Evolutionary conservation across 2,329 filamentous ascomycete species (phyloP), one percentile per base, ranked within the genome.

Genomic region (Fusarium agapanthi): DNA sequence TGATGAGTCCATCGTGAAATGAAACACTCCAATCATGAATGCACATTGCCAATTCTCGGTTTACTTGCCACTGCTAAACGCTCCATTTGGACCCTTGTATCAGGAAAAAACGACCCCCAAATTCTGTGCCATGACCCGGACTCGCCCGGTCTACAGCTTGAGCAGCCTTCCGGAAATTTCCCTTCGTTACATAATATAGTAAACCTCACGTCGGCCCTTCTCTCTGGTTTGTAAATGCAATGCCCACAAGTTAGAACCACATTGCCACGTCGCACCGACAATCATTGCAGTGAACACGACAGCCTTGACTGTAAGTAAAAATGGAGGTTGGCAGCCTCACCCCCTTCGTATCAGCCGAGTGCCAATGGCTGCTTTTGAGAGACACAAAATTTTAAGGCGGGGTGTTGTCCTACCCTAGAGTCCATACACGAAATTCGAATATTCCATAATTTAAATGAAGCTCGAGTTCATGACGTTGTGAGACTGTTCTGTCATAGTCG

Each of bases 191-290:
- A 65, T 69, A 69, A 65, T 38, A 41, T 53, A 32, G 65, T 56
- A 47, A 61, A 69, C 56, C 34, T 55, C 59, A 48, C 47, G 47
- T 62, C 80, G 61, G 84, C 82, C 84, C 86, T 85, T 79, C 34
- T 64, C 58, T 45, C 12, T 28, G 78, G 82, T 82, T 81, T 47
- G 79, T 79, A 47, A 78, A 85, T 75, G 63, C 79, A 65, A 87
- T 87, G 40, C 84, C 86, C 65, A 84, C 71, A 87, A 72, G 87
- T 87, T 48, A 76, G 72, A 47, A 88, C 82, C 20, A 87, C 76
- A 77, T 81, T 18, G 81, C 80, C 13, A 87, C 79, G 7, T 45
- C 32, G 28, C 38, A 50, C 37, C 38, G 35, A n/a, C n/a, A 54
- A 37, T 67, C 83, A 83, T 22, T 24, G 14, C 14, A 37, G 24